Base-by-base conservation (phyloP, 345 rosid genomes). In the Angophora floribunda region DNA sequence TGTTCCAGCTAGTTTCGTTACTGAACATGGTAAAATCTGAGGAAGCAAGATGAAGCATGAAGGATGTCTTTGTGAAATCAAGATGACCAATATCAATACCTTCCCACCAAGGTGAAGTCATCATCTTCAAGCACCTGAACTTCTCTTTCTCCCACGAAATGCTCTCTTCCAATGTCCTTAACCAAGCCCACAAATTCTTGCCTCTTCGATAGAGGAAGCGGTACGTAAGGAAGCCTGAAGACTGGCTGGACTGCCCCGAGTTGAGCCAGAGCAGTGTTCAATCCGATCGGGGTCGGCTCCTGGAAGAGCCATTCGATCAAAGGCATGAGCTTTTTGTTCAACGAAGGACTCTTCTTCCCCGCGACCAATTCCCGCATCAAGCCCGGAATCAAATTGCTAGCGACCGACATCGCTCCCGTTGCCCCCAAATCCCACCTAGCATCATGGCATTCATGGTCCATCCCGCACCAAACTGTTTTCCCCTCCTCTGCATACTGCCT, bases 231-330 rank as follows among this genome's bases (percentile, higher is more conserved):
- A 59, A 96, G 92, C 90, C 97, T 91, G 92, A 96, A 96, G 86
- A 96, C 94, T 3, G 98, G 99, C 88, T 94, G 93, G 13, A 92
- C 95, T 55, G 95, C 98, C 59, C 99, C 99, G 4, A 98, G 93
- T 87, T 95, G 99, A 51, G 99, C 97, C 87, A 96, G 95, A 63
- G 99, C 98, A 6, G 97, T 97, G 93, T 96, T 97, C 82, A 97
- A 91, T n/a, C 95, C 97, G 88, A 95, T 95, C 6, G 98, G 97
- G 89, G 96, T 96, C 13, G 98, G 97, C 91, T 97, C 98, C 30
- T 89, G 86, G 88, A 96, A 96, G 10, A 96, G 94, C 99, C 96
- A 96, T 61, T 94, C 92, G 16, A 96, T 94, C 52, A 96, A 89
- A 75, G 99, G 99, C 92, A 95, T 36, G 88, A 97, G 93, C 92